phyloP scores from a whole-genome alignment of 768 basidiomycete genomes.

The Heimioporus sp. region DNA sequence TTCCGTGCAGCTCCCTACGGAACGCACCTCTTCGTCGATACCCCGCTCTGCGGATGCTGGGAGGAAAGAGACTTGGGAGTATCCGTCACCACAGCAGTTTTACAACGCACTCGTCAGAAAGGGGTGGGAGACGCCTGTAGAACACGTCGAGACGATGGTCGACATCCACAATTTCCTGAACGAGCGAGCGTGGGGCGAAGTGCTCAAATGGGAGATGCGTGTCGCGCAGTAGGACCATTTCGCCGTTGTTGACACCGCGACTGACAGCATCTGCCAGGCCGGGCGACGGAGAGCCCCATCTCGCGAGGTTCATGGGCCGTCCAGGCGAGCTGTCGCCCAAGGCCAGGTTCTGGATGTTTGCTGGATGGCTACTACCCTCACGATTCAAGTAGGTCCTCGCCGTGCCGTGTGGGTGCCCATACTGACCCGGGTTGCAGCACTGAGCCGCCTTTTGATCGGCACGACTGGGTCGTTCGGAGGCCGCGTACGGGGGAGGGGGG shows the following conservation, averaged over 20 bases:
- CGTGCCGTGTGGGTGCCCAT: not conserved
- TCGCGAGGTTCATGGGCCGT: conserved; percentile 83
- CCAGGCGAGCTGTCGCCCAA: conserved; percentile 96
- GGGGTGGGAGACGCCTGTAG: conserved; percentile 96
- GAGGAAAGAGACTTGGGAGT: conserved; percentile 69
- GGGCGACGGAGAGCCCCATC: conserved; percentile 60
- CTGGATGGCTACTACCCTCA: conserved; percentile 86
- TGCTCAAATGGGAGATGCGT: conserved; percentile 87
- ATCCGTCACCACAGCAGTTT: conserved; percentile 96
- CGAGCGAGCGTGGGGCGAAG: conserved; percentile 95
- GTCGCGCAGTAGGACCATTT: conserved; percentile 26
- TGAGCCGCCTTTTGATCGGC: conserved; percentile 94
- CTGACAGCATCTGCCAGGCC: conserved; percentile 35
- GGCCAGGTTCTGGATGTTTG: conserved; percentile 81
- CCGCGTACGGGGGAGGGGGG: conserved; percentile 77
- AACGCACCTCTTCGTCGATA: conserved; percentile 81
- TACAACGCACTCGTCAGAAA: conserved; percentile 96
- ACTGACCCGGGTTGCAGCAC: conserved; percentile 45
- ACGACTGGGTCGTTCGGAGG: conserved; percentile 94
- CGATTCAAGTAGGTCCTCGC: conserved; percentile 73
- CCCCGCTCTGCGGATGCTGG: conserved; percentile 52
- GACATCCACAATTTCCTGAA: conserved; percentile 98
- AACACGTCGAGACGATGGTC: conserved; percentile 95
- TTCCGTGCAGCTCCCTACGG: conserved; percentile 59
- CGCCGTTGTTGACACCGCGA: not conserved